Conservation (phyloP, 2,329 filamentous ascomycete genomes). For the Daldinia sp. region DNA sequence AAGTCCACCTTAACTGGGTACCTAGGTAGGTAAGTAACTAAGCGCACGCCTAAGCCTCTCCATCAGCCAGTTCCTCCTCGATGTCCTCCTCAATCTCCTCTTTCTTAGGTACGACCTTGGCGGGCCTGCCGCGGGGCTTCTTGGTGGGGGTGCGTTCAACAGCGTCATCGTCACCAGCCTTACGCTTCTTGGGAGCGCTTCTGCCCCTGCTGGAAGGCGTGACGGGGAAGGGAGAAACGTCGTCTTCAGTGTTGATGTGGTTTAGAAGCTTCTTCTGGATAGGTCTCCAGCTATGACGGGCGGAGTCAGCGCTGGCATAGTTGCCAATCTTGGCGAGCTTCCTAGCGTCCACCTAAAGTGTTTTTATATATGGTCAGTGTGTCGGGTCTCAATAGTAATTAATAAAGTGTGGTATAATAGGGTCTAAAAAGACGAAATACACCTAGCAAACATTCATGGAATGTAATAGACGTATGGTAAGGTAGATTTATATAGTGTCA, state of each 20-base stretch:
- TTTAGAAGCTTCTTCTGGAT: conserved; percentile 35
- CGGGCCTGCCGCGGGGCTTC: conserved; percentile 19
- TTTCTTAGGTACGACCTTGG: conserved; percentile 15
- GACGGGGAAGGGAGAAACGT: background rate
- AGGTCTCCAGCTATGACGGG: conserved; percentile 31
- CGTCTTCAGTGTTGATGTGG: background rate
- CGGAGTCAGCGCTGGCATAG: conserved; percentile 39
- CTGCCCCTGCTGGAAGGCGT: conserved; percentile 13
- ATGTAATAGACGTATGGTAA: background rate
- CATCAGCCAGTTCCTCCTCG: conserved; percentile 7
- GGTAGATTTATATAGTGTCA: background rate
- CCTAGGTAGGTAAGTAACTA: background rate
- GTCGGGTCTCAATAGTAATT: background rate
- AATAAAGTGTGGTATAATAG: too few relatives aligned
- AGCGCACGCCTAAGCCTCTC: conserved; percentile 19
- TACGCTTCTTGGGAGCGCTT: conserved; percentile 24
- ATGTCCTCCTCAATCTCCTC: conserved; percentile 14
- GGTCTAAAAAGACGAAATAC: background rate
- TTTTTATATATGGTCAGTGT: background rate
- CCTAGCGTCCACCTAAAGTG: conserved; percentile 22
- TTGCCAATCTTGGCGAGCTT: conserved; percentile 29
- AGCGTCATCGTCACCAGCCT: conserved; percentile 6
- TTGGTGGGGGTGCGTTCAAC: conserved; percentile 10
- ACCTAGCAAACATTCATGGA: background rate
- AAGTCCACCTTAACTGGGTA: background rate